phyloP scores from a whole-genome alignment of 2,329 filamentous ascomycete species.

The Cladophialophora bantiana region DNA sequence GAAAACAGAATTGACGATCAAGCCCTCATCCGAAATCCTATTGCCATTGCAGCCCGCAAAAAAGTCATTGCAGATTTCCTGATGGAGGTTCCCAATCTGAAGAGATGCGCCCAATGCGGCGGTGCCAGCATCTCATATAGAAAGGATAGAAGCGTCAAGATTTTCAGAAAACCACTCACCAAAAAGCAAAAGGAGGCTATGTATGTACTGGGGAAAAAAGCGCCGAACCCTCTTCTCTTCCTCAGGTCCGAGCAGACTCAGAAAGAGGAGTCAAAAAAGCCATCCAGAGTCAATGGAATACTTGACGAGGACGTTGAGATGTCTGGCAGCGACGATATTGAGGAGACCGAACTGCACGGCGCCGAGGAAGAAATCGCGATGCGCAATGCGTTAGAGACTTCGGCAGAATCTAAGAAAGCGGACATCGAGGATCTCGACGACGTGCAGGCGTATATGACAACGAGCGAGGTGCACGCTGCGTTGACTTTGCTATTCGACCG shows the following conservation, averaged over 20 bases:
- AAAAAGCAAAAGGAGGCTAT: constrained; percentile 81
- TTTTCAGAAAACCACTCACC: constrained; percentile 79
- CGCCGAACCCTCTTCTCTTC: constrained; percentile 73
- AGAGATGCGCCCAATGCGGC: constrained; percentile 72
- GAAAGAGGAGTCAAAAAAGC: constrained; percentile 45
- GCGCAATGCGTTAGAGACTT: constrained; percentile 52
- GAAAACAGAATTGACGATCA: constrained; percentile 50
- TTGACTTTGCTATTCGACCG: constrained; percentile 82
- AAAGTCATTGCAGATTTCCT: constrained; percentile 82
- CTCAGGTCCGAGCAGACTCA: constrained; percentile 57
- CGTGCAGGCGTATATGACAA: constrained; percentile 77
- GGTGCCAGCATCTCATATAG: constrained; percentile 80
- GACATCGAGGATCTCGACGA: constrained; percentile 51
- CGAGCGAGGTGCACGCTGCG: constrained; percentile 81
- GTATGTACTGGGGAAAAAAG: constrained; percentile 69
- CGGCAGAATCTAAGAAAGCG: constrained; percentile 40
- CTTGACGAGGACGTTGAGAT: constrained; percentile 59
- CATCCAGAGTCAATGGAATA: constrained; percentile 30
- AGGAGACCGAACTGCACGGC: constrained; percentile 62
- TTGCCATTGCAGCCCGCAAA: constrained; percentile 77
- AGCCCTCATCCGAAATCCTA: constrained; percentile 76
- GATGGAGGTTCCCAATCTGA: constrained; percentile 71
- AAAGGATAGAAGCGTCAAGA: constrained; percentile 90
- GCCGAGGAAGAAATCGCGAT: constrained; percentile 66
- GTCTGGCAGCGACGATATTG: constrained; percentile 51